These are phyloP conservation scores for Darksidea phi DNA, from an alignment of 495 filamentous ascomycete genomes.

Conservation along the genomic window DNA sequence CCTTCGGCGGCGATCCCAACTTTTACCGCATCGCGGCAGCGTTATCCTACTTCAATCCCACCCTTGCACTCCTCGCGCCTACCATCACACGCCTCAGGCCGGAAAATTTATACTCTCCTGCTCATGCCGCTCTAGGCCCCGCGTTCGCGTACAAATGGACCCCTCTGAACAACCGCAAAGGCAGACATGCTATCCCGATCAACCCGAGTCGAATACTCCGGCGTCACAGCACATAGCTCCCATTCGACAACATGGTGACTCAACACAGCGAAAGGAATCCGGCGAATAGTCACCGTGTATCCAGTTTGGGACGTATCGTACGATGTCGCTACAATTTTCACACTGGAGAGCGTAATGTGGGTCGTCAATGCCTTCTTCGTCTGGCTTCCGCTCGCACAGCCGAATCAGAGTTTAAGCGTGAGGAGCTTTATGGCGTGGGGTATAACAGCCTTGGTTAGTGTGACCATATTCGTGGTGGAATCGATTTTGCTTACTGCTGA, in stretches of 20 bases:
- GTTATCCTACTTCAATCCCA: background rate
- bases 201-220: conserved; percentile 36
- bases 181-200: conserved; percentile 60
- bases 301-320: conserved; percentile 71
- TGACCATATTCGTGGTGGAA: conserved; percentile 66
- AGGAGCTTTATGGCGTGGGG: conserved; percentile 56
- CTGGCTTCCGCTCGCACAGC: conserved; percentile 59
- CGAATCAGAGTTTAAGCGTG: conserved; percentile 55
- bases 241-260: conserved; percentile 46
- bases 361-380: conserved; percentile 68
- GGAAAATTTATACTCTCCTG: background rate
- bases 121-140: conserved; percentile 5
- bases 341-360: conserved; percentile 63
- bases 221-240: conserved; percentile 40
- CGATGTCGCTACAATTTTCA: conserved; percentile 64
- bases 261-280: conserved; percentile 48
- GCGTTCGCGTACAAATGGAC: conserved; percentile 51
- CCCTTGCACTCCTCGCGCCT: background rate
- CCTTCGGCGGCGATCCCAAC: background rate
- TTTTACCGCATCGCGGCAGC: background rate
- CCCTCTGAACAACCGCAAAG: conserved; percentile 71
- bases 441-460: conserved; percentile 67
- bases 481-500: conserved; percentile 65
- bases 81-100: background rate
- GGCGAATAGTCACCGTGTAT: conserved; percentile 56